Percentiles rank a stretch among this genome's conserved stretches.
phyloP scores from a whole-genome alignment of 2,329 filamentous ascomycete genomes.

The Fusarium torreyae region DNA sequence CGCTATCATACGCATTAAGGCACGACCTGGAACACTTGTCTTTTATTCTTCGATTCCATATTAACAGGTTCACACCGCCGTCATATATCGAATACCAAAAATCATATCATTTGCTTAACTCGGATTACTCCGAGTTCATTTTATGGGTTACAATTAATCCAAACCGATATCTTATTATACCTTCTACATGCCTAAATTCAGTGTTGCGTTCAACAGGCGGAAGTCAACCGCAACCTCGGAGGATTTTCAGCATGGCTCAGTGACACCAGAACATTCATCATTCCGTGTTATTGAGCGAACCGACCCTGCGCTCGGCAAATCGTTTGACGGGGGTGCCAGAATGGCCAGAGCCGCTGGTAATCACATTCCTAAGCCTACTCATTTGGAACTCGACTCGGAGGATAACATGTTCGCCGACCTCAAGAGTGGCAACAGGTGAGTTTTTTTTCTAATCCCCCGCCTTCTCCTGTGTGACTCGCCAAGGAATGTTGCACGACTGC shows the following conservation, averaged over 20 bases:
- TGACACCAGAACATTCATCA: constrained; percentile 64
- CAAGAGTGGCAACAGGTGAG: constrained; percentile 70
- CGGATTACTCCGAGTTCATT: constrained; percentile 30
- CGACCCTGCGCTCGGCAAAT: constrained; percentile 61
- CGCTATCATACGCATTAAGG: constrained; percentile 38
- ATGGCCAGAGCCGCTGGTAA: constrained; percentile 58
- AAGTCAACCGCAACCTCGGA: constrained; percentile 71
- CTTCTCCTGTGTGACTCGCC: constrained; percentile 41
- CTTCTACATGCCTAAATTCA: constrained; percentile 74
- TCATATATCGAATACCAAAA: constrained; percentile 41
- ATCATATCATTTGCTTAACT: constrained; percentile 23
- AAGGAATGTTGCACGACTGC: constrained; percentile 38
- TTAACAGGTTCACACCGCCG: constrained; percentile 18
- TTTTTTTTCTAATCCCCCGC: constrained; percentile 42
- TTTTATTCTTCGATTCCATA: constrained; percentile 30
- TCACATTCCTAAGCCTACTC: constrained; percentile 57
- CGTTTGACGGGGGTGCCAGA: constrained; percentile 66
- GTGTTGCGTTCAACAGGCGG: constrained; percentile 71
- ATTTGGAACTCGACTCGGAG: constrained; percentile 62
- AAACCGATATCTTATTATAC: constrained; percentile 34
- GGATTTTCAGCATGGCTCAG: constrained; percentile 66
- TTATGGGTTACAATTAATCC: constrained; percentile 50
- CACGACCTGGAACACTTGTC: constrained; percentile 42
- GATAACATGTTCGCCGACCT: constrained; percentile 73
- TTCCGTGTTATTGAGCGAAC: constrained; percentile 72